These are phyloP conservation scores for Thelonectria olida DNA, from an alignment of 2,329 filamentous ascomycete species.

Conservation along the genomic window DNA sequence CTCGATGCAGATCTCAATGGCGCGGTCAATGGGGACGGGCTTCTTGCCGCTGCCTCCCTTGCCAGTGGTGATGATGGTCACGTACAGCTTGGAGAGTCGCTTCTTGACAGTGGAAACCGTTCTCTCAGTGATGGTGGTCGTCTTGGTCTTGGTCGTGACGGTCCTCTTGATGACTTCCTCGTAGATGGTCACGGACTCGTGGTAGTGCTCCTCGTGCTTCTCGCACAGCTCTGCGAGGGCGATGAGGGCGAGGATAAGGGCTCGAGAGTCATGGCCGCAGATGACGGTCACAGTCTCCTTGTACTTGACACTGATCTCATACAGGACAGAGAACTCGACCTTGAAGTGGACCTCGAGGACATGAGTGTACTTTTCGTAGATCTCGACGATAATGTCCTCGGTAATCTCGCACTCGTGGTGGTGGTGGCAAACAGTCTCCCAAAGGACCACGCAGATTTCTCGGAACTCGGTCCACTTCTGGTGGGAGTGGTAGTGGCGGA, in stretches of 20 bases:
- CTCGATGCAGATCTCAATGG: slow-evolving; percentile 48
- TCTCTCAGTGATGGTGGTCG: slow-evolving; percentile 40
- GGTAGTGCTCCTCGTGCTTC: slow-evolving; percentile 50
- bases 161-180: slow-evolving; percentile 54
- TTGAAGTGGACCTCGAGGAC: slow-evolving; percentile 55
- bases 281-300: slow-evolving; percentile 54
- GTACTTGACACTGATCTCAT: slow-evolving; percentile 58
- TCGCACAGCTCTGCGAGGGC: slow-evolving; percentile 57
- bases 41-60: slow-evolving; percentile 45
- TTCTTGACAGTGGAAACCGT: slow-evolving; percentile 57
- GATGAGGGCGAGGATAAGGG: slow-evolving; percentile 45
- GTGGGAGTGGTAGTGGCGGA: slow-evolving; percentile 54
- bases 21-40: slow-evolving; percentile 46
- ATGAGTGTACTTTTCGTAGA: slow-evolving; percentile 56
- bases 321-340: slow-evolving; percentile 50
- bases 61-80: slow-evolving; percentile 49
- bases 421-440: slow-evolving; percentile 51
- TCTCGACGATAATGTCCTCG: slow-evolving; percentile 51
- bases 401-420: slow-evolving; percentile 48
- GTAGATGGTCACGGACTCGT: slow-evolving; percentile 57
- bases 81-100: slow-evolving; percentile 58
- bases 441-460: slow-evolving; percentile 55
- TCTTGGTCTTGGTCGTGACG: slow-evolving; percentile 46
- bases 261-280: slow-evolving; percentile 42
- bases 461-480: slow-evolving; percentile 56